Percentiles rank a stretch among this genome's conserved stretches.
These are phyloP conservation scores for Penicillium psychrosexuale DNA, from an alignment of 2,329 filamentous ascomycete species.

Conservation along the genomic window DNA sequence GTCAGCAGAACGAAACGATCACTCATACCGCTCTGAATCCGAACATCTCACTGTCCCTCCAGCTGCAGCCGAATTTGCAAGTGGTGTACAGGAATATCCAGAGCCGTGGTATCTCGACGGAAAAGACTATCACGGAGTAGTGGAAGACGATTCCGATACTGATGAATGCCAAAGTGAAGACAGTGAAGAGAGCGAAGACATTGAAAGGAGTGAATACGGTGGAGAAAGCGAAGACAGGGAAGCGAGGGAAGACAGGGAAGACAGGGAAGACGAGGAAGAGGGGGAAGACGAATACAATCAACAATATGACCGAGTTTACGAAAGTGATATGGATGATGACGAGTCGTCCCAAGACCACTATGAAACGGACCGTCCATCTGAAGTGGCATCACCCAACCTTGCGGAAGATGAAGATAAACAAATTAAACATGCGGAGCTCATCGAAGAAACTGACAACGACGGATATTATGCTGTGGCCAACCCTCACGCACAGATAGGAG, in stretches of 20 bases:
- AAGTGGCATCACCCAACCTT: not conserved
- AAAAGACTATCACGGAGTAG: not conserved
- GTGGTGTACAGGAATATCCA: slow-evolving; percentile 2
- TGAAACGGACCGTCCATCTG: not conserved
- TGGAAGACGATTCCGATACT: not conserved
- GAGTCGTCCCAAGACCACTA: slow-evolving; percentile 8
- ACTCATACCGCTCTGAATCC: not conserved
- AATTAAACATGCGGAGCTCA: not conserved
- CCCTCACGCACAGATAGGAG: not conserved
- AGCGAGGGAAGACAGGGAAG: not conserved
- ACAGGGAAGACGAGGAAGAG: not conserved
- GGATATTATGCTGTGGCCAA: not conserved
- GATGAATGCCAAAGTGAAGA: slow-evolving; percentile 1
- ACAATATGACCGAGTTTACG: slow-evolving; percentile 6
- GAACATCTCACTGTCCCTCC: not conserved
- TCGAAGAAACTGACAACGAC: not conserved
- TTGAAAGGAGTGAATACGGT: not conserved
- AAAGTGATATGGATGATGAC: slow-evolving; percentile 20
- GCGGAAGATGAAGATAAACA: not conserved
- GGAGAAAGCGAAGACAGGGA: not conserved
- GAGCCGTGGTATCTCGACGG: slow-evolving; percentile 1
- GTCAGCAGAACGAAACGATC: not conserved
- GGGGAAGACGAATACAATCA: not conserved
- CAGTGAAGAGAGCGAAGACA: not conserved
- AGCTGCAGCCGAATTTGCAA: not conserved